A percentile compares a stretch with the other conserved stretches of the same genome.
These are phyloP conservation scores for Curvularia eragrostidis DNA, from an alignment of 2,329 filamentous ascomycete genomes.

Conservation along the genomic window DNA sequence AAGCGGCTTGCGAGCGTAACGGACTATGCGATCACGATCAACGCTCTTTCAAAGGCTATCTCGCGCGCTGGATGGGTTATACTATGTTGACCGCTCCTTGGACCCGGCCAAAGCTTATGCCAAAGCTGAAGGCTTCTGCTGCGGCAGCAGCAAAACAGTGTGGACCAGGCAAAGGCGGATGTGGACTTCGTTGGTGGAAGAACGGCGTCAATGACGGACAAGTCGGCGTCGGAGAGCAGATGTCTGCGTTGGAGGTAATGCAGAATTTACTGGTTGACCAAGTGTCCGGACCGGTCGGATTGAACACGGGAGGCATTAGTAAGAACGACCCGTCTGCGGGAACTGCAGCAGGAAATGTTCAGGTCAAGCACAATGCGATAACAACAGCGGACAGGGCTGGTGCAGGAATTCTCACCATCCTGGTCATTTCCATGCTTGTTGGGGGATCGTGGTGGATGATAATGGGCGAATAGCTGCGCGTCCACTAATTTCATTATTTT, in stretches of 20 bases:
- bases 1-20: conserved; percentile 54
- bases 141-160: conserved; percentile 62
- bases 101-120: conserved; percentile 53
- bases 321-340: conserved; percentile 55
- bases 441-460: conserved; percentile 62
- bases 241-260: conserved; percentile 63
- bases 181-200: conserved; percentile 54
- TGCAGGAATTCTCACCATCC: conserved; percentile 68
- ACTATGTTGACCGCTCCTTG: conserved; percentile 48
- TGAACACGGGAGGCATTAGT: conserved; percentile 60
- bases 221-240: conserved; percentile 64
- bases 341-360: conserved; percentile 32
- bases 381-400: conserved; percentile 70
- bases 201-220: conserved; percentile 54
- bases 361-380: conserved; percentile 46
- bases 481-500: not conserved
- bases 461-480: conserved; percentile 17
- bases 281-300: conserved; percentile 51
- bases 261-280: conserved; percentile 52
- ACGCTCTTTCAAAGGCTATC: conserved; percentile 54
- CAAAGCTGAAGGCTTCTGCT: conserved; percentile 61
- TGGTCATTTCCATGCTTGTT: conserved; percentile 62
- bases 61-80: conserved; percentile 51
- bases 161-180: conserved; percentile 57
- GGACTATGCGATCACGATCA: conserved; percentile 56